phyloP scores from a whole-genome alignment of 164 flowering plant species.

The Malania oleifera region DNA sequence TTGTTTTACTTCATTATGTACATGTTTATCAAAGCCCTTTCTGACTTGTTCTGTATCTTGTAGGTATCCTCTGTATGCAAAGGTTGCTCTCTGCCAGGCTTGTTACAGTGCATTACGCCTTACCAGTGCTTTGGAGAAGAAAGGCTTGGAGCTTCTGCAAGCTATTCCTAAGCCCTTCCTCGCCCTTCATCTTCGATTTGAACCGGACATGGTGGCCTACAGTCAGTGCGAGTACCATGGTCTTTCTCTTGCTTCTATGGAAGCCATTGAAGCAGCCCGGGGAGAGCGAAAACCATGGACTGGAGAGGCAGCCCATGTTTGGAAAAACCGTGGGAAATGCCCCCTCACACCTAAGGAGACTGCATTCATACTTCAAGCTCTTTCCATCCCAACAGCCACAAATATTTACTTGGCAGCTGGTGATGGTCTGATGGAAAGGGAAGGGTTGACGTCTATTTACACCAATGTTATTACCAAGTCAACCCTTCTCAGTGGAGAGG shows the following conservation, averaged over 20 bases:
- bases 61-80: constrained; percentile 80
- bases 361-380: constrained; percentile 66
- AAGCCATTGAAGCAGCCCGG: constrained; percentile 66
- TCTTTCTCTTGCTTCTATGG: constrained; percentile 55
- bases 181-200: constrained; percentile 92
- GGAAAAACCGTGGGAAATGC: constrained; percentile 94
- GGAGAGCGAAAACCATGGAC: constrained; percentile 86
- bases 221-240: constrained; percentile 76
- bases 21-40: background rate
- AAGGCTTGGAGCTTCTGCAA: constrained; percentile 61
- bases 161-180: constrained; percentile 93
- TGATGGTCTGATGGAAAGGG: constrained; percentile 85
- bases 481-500: constrained; percentile 51
- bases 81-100: constrained; percentile 85
- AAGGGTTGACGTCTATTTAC: constrained; percentile 73
- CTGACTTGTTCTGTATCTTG: constrained; percentile 1
- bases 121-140: constrained; percentile 53
- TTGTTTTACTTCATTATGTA: too few species aligned
- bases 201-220: constrained; percentile 99
- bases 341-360: constrained; percentile 94
- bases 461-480: constrained; percentile 75
- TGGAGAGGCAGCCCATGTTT: constrained; percentile 68
- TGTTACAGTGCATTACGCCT: constrained; percentile 82
- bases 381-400: constrained; percentile 70
- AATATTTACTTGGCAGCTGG: constrained; percentile 92